Base-by-base conservation (phyloP, 129 eudicot species). In the Flaveria linearis region DNA sequence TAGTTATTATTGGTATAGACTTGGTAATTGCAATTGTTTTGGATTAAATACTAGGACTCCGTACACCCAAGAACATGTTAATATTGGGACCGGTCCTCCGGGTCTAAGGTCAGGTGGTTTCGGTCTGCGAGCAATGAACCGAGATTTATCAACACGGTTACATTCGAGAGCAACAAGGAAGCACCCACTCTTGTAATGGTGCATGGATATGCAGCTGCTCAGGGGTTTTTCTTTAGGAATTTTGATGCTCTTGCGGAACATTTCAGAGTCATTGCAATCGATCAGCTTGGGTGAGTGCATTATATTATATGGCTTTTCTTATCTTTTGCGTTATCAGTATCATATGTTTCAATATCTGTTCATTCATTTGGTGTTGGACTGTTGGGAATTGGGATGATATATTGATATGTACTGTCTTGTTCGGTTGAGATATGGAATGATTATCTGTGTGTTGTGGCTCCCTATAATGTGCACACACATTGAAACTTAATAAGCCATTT, bases 121-220 rank as follows among this genome's bases (percentile, higher is more conserved):
- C 90, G 99, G 18, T 94, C 99, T 2, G 81, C 68, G 28, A 94
- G 97, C 82, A 70, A 91, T 50, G 91, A 91, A 57, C 81, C 97
- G 6, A 86, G 99, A 55, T 94, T 83, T 70, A 87, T 94, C 58
- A 94, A 91, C 80, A 89, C 97, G 11, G 86, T 94, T 43, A 91
- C 96, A 12, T 91, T 94, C 28, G 97, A 91, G 45, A 67, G 89
- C 85, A 85, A 87, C 71, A 89, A 87, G 58, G 92, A 73, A 53
- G 62, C 89, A 1, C 99, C 99, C 1, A 94, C 99, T 33, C 89
- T 94, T 79, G 96, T 94, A 7, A 88, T 94, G 99, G 88, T 94
- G 7, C 99, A 94, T 55, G 98, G 98, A 72, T 94, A 91, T 75
- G 99, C 83, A 47, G 99, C 97, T 81, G 89, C 97, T 72, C 99